Percentiles rank a stretch among this genome's conserved stretches.
These are phyloP conservation scores for Talaromyces sp. DNA, from an alignment of 2,329 filamentous ascomycete species.

Conservation along the genomic window DNA sequence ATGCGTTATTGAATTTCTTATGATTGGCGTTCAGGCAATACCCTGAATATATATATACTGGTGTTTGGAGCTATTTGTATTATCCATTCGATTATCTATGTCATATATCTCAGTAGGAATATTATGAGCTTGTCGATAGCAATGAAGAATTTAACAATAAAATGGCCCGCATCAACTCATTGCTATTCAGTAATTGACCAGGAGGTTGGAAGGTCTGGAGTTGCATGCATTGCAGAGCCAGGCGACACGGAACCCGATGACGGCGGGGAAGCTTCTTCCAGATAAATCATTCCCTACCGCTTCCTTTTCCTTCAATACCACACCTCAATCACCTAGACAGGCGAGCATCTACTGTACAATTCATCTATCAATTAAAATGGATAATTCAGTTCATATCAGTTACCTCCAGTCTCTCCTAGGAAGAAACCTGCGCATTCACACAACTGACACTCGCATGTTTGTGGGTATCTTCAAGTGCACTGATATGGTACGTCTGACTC, in stretches of 20 bases:
- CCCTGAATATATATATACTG: not conserved
- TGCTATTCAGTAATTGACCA: not conserved
- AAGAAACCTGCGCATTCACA: constrained; percentile 74
- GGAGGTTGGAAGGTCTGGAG: not conserved
- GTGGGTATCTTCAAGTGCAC: constrained; percentile 91
- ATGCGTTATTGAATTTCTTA: not conserved
- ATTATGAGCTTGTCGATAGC: not conserved
- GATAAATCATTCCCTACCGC: not conserved
- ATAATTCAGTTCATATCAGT: constrained; percentile 33
- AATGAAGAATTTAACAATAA: not conserved
- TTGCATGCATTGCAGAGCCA: not conserved
- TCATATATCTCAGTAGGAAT: not conserved
- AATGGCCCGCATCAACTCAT: not conserved
- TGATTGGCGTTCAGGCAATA: not conserved
- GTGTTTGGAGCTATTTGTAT: not conserved
- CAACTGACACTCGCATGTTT: constrained; percentile 82
- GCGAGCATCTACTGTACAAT: no score
- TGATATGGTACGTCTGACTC: constrained; percentile 65
- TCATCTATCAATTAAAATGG: constrained; percentile 28
- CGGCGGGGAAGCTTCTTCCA: not conserved
- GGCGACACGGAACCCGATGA: not conserved
- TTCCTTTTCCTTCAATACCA: not conserved
- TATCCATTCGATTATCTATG: not conserved
- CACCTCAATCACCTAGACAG: not conserved
- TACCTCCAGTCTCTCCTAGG: constrained; percentile 63